Evolutionary conservation across 805 yeast genomes (phyloP).

Genomic region (Myxozyma vanderwaltii): DNA sequence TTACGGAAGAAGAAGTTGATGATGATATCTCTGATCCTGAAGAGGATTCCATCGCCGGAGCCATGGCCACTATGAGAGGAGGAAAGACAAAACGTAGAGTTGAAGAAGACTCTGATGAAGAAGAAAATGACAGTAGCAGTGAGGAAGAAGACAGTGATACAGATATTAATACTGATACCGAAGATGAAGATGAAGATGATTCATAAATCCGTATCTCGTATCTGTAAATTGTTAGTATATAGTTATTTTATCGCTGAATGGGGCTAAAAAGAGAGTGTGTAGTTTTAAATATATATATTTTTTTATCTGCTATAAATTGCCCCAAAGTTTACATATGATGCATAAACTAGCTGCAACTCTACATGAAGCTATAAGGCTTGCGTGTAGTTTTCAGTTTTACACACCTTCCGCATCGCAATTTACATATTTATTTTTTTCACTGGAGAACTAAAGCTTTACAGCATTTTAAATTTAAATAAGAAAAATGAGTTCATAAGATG

Average conservation of each 20-base stretch:
- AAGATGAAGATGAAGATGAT: conserved; percentile 34
- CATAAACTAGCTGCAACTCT: too few relatives aligned
- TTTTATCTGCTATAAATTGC: too few relatives aligned
- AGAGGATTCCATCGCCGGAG: conserved; percentile 75
- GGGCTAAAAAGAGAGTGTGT: too few relatives aligned
- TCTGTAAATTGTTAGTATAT: too few relatives aligned
- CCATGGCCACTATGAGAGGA: conserved; percentile 70
- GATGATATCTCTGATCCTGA: conserved; percentile 54
- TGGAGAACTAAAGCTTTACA: background rate
- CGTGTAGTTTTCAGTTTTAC: background rate
- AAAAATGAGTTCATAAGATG: background rate
- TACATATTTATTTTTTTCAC: too few relatives aligned
- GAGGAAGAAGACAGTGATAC: conserved; percentile 34
- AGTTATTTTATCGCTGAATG: background rate
- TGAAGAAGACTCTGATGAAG: conserved; percentile 58
- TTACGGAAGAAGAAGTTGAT: conserved; percentile 37
- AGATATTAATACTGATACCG: conserved; percentile 38
- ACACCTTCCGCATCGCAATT: too few relatives aligned
- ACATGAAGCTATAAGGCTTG: too few relatives aligned
- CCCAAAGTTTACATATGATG: too few relatives aligned
- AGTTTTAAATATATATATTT: too few relatives aligned
- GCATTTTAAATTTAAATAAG: background rate
- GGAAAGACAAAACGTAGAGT: conserved; percentile 44
- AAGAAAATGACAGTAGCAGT: conserved; percentile 48
- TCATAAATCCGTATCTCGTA: too few relatives aligned